A percentile compares a stretch with the other conserved stretches of the same genome.
These are phyloP conservation scores for Cercis canadensis DNA, from an alignment of 306 rosid genomes.

Conservation along the genomic window DNA sequence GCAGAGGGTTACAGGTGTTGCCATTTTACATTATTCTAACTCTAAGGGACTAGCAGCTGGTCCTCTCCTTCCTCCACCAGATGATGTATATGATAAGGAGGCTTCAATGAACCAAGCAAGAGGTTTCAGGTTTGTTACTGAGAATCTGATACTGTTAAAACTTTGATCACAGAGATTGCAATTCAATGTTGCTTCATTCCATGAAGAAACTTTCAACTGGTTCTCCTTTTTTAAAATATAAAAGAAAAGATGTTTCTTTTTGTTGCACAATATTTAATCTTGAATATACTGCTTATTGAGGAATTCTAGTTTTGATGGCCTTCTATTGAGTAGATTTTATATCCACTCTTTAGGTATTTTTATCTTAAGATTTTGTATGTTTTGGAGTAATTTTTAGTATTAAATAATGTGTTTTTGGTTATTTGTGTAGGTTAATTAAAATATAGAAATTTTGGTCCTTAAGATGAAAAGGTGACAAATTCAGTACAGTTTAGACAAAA, in stretches of 20 bases:
- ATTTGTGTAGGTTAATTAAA: too few relatives aligned
- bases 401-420: too few relatives aligned
- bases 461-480: too few relatives aligned
- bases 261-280: background rate
- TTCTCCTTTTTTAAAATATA: background rate
- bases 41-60: conserved; percentile 82
- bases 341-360: too few relatives aligned
- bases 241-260: background rate
- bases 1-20: conserved; percentile 90
- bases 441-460: too few relatives aligned
- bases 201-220: background rate
- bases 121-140: conserved; percentile 70
- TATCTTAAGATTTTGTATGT: too few relatives aligned
- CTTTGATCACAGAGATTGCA: conserved; percentile 18
- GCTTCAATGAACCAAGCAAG: conserved; percentile 81
- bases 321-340: too few relatives aligned
- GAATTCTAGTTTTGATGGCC: background rate
- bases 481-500: too few relatives aligned
- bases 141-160: conserved; percentile 2
- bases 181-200: background rate
- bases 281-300: background rate
- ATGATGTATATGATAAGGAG: conserved; percentile 64
- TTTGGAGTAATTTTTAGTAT: too few relatives aligned
- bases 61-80: conserved; percentile 81
- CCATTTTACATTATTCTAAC: conserved; percentile 73